Evolutionary conservation across 2,329 filamentous ascomycete species (phyloP), one percentile per base, ranked within the genome.

Genomic region (Plectosphaerella plurivora): DNA sequence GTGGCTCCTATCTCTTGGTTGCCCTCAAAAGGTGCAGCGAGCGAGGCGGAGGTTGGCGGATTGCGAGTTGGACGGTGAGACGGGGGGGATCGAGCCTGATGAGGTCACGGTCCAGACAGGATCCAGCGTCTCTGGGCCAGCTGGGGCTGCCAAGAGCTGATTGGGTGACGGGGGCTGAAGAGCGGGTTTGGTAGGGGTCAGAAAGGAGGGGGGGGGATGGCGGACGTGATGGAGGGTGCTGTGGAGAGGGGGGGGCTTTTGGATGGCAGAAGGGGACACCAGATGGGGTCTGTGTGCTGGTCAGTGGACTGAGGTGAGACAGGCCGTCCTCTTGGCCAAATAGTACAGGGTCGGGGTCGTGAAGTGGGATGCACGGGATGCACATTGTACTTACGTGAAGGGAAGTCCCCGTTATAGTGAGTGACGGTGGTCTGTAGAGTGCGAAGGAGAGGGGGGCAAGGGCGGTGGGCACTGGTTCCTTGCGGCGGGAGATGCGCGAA

Each of bases 1-100:
- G 53, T 52, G 45, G 50, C 50, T 52, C 53, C 28, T 49, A 33
- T 51, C 46, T 52, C 25, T 36, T 45, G 47, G 14, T 24, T 20
- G 15, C 33, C 41, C 41, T 44, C 41, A 18, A 15, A 12, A 41
- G 36, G 36, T 49, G 33, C 35, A 41, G 24, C 11, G 47, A 41
- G 24, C 11, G 47, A 22, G 36, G 36, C 28, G 47, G 22, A 39
- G 45, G 36, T 49, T 36, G 47, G 22, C 20, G 47, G 36, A 36
- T 22, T 35, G 36, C 36, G 36, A 41, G 47, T 49, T 49, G 36
- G 18, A 49, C 47, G 39, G 47, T 44, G 20, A 41, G 47, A 49
- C 47, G 47, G 47, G 47, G 47, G 37, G 48, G 22, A 12, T 37
- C 24, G 16, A 50, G 28, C 39, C 39, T 50, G 48, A 50, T 50